A percentile compares a stretch with the other conserved stretches of the same genome.
Conservation (phyloP, 768 basidiomycete genomes). For the Mycena galopus region DNA sequence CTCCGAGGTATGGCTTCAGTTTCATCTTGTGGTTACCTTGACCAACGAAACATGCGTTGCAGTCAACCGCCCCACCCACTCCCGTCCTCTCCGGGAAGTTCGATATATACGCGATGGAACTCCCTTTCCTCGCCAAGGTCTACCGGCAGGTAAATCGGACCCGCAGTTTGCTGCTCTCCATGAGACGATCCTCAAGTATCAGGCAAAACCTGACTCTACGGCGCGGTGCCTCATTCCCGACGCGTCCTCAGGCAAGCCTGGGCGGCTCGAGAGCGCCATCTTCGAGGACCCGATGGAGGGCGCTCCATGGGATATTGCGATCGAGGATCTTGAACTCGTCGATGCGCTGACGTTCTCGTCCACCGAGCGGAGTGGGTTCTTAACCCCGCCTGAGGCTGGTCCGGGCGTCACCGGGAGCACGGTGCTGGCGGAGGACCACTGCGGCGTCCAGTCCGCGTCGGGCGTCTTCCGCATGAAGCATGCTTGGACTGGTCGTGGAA, state of each 20-base stretch:
- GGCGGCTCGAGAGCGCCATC: constrained; percentile 41
- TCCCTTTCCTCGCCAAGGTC: constrained; percentile 50
- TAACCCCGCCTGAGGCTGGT: constrained; percentile 41
- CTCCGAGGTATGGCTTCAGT: too few species aligned
- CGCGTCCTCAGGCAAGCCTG: neutral
- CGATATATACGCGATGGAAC: constrained; percentile 55
- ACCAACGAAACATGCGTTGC: too few species aligned
- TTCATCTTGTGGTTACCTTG: too few species aligned
- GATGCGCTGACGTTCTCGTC: constrained; percentile 43
- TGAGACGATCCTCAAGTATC: constrained; percentile 49
- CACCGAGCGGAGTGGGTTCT: constrained; percentile 40
- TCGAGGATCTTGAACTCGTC: constrained; percentile 41
- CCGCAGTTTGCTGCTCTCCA: constrained; percentile 49
- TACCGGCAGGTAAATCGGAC: constrained; percentile 41
- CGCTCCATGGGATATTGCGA: constrained; percentile 48
- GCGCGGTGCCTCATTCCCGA: constrained; percentile 45
- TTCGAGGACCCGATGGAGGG: constrained; percentile 52
- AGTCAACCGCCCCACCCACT: too few species aligned
- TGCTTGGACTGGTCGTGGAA: constrained; percentile 41
- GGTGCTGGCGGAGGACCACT: constrained; percentile 37
- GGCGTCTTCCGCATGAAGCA: constrained; percentile 53
- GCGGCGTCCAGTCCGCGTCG: constrained; percentile 49
- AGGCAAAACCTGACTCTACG: constrained; percentile 53
- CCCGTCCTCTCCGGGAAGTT: constrained; percentile 53
- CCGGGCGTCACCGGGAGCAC: constrained; percentile 44